Base-by-base conservation (phyloP, 495 filamentous ascomycete genomes). In the Echria macrotheca region DNA sequence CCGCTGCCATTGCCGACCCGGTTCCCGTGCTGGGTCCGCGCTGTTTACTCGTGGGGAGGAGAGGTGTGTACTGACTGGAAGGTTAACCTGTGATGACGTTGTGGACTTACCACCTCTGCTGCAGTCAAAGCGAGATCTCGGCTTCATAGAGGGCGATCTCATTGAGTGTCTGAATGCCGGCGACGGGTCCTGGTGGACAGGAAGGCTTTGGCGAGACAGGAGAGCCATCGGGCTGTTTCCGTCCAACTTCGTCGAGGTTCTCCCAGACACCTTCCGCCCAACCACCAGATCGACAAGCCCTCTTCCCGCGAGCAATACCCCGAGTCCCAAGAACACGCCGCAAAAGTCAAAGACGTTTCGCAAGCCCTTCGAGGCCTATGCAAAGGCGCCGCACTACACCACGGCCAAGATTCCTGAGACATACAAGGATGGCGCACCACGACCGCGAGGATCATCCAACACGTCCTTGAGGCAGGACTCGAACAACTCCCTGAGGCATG, bases 141-240 rank as follows among this genome's bases (percentile, higher is more conserved):
- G 93, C 15, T 97, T 98, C 66, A 83, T 97, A 52, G 94, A 98
- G 65, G 93, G 94, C 36, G 93, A 98, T 69, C 70, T 97, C 50
- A 98, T 98, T 61, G 93, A 98, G 79, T 95, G 90, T 63, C 75
- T 98, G 15, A 98, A 97, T 66, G 93, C 93, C 2, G 93, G 93
- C 44, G 93, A 98, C 69, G 94, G 94, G 22, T 86, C 86, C 44
- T 98, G 93, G 94, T 98, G 93, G 93, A 95, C 87, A 70, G 93
- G 93, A 21, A 81, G 91, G 39, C 63, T 97, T 61, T 82, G 81
- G 54, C 79, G 94, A 48, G 93, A 97, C 64, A 82, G 83, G 63
- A 78, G 87, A 50, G 89, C 90, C 56, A 80, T 95, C 54, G 93
- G 93, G 37, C 68, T 93, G 17, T 98, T 98, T 59, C 93, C 93